Evolutionary conservation across 306 rosid species (phyloP).

Genomic region (Castanea mollissima): DNA sequence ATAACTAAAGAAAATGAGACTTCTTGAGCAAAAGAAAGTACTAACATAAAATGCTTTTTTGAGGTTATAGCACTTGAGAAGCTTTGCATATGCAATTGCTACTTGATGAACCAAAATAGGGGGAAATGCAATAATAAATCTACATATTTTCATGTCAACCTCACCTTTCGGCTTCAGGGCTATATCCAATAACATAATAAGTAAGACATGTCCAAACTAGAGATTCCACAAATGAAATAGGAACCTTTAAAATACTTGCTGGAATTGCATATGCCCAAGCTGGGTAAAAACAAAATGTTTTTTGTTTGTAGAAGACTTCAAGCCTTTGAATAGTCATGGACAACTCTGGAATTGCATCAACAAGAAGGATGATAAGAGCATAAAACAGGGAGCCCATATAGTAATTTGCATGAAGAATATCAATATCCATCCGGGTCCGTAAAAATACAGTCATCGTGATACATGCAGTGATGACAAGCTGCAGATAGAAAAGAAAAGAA

Average conservation of each 20-base stretch:
- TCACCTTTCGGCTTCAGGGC: slow-evolving; percentile 37
- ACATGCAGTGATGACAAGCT: slow-evolving; percentile 33
- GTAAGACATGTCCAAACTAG: slow-evolving; percentile 50
- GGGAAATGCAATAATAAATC: too few relatives aligned
- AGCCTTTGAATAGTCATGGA: slow-evolving; percentile 43
- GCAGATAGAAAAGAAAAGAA: slow-evolving; percentile 1
- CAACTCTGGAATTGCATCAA: slow-evolving; percentile 45
- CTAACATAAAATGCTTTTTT: not conserved
- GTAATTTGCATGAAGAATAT: slow-evolving; percentile 29
- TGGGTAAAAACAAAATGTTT: slow-evolving; percentile 33
- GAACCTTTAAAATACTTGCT: slow-evolving; percentile 36
- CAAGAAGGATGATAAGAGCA: slow-evolving; percentile 27
- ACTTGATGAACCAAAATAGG: too few relatives aligned
- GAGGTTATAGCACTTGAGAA: too few relatives aligned
- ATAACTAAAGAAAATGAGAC: not conserved
- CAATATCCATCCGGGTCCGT: slow-evolving; percentile 34
- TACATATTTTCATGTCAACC: not conserved
- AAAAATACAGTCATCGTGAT: slow-evolving; percentile 51
- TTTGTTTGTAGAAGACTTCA: slow-evolving; percentile 43
- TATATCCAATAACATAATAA: slow-evolving; percentile 53
- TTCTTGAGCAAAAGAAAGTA: not conserved
- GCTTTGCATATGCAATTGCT: too few relatives aligned
- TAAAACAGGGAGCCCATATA: slow-evolving; percentile 45
- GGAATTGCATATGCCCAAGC: slow-evolving; percentile 62
- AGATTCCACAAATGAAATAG: slow-evolving; percentile 41